These are phyloP conservation scores for Kingdonia uniflora DNA, from an alignment of 164 flowering plant species.

Conservation along the genomic window DNA sequence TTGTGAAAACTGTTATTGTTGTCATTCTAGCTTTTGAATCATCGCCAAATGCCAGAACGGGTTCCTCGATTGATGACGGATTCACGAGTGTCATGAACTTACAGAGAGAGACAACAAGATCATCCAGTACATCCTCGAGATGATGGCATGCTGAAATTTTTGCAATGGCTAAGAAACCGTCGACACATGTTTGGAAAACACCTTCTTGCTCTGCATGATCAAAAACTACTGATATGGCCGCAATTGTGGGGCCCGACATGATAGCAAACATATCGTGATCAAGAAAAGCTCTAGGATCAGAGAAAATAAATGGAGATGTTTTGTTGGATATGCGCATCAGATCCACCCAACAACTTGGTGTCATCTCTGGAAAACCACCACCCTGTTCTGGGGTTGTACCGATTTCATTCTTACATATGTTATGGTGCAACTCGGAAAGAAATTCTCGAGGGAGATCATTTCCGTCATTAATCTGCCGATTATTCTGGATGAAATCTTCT, in stretches of 20 bases:
- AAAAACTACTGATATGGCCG: slow-evolving; percentile 35
- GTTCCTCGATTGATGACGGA: slow-evolving; percentile 25
- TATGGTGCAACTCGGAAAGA: slow-evolving; percentile 27
- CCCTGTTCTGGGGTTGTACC: slow-evolving; percentile 26
- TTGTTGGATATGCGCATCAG: slow-evolving; percentile 26
- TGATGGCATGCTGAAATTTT: slow-evolving; percentile 36
- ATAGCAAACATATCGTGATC: slow-evolving; percentile 37
- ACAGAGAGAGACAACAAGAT: slow-evolving; percentile 32
- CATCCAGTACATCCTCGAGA: slow-evolving; percentile 34
- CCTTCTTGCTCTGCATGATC: slow-evolving; percentile 32
- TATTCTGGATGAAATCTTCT: slow-evolving; percentile 37
- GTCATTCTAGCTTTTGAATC: slow-evolving; percentile 37
- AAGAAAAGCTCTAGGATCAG: slow-evolving; percentile 22
- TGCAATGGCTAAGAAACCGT: slow-evolving; percentile 35
- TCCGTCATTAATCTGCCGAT: slow-evolving; percentile 36
- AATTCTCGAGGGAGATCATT: slow-evolving; percentile 35
- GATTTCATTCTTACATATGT: slow-evolving; percentile 37
- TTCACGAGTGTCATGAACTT: slow-evolving; percentile 30
- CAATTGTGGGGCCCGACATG: slow-evolving; percentile 38
- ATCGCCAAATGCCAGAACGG: slow-evolving; percentile 26
- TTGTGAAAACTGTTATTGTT: slow-evolving; percentile 27
- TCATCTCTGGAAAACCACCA: slow-evolving; percentile 26
- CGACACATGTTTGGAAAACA: slow-evolving; percentile 25
- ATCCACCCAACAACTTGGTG: slow-evolving; percentile 31
- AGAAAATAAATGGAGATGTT: slow-evolving; percentile 27